Evolutionary conservation across 2,329 filamentous ascomycete species (phyloP).

Genomic region (Cladosporium austrohemisphaericum): DNA sequence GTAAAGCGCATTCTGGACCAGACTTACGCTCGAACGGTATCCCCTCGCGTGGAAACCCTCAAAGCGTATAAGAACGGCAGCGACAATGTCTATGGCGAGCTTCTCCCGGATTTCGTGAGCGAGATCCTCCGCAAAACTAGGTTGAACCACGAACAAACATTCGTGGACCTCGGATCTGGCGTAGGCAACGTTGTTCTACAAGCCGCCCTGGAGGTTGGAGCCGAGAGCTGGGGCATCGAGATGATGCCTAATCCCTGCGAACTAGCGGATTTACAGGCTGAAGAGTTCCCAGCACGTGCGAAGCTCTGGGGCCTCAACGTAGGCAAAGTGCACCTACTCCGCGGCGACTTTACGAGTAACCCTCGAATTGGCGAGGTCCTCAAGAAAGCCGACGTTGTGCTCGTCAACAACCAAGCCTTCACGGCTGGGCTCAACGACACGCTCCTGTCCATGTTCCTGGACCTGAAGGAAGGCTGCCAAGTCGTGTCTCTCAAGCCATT

Average conservation of each 20-base stretch:
- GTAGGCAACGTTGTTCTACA: constrained; percentile 95
- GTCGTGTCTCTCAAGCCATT: constrained; percentile 93
- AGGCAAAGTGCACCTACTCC: constrained; percentile 73
- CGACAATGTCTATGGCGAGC: constrained; percentile 92
- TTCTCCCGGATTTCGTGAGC: constrained; percentile 78
- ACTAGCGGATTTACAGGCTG: constrained; percentile 73
- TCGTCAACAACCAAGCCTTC: constrained; percentile 98
- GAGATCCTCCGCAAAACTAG: constrained; percentile 74
- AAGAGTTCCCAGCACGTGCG: constrained; percentile 80
- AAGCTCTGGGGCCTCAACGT: constrained; percentile 82
- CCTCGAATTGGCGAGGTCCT: constrained; percentile 67
- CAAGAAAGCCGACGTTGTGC: constrained; percentile 83
- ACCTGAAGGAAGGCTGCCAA: constrained; percentile 84
- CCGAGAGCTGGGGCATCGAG: constrained; percentile 93
- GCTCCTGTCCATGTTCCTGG: constrained; percentile 83
- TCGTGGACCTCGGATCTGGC: constrained; percentile 91
- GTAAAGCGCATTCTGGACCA: constrained; percentile 63
- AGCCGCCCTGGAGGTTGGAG: constrained; percentile 87
- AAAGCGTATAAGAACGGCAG: constrained; percentile 84
- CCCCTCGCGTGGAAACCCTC: constrained; percentile 78
- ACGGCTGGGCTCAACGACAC: constrained; percentile 80
- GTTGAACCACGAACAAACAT: constrained; percentile 78
- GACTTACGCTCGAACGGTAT: constrained; percentile 88
- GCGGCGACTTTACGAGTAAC: constrained; percentile 79
- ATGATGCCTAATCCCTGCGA: constrained; percentile 89